Evolutionary conservation across 805 yeast species (phyloP).

Genomic region (Ogataea siamensis): DNA sequence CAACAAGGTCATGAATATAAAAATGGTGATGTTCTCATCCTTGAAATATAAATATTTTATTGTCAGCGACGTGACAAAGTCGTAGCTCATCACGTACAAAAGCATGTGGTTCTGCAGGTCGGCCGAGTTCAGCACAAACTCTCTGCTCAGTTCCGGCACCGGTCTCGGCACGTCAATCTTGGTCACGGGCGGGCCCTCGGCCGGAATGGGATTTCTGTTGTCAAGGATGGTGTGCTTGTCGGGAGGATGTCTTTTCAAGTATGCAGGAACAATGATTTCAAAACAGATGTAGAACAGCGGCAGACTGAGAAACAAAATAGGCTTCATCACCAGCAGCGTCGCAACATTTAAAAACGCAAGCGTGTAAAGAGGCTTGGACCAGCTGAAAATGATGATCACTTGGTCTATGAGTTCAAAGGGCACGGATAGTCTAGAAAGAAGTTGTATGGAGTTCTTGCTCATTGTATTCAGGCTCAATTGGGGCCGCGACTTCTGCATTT

Average conservation of each 20-base stretch:
- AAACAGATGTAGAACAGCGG: slow-evolving; percentile 56
- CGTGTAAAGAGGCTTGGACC: slow-evolving; percentile 65
- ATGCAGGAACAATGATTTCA: slow-evolving; percentile 67
- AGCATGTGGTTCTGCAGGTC: slow-evolving; percentile 83
- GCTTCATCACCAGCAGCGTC: slow-evolving; percentile 52
- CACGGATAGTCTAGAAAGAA: slow-evolving; percentile 59
- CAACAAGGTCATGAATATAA: slow-evolving; percentile 41
- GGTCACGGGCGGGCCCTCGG: slow-evolving; percentile 50
- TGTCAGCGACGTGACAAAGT: slow-evolving; percentile 48
- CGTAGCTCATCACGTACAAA: slow-evolving; percentile 60
- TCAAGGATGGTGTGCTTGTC: slow-evolving; percentile 38
- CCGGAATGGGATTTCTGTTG: slow-evolving; percentile 42
- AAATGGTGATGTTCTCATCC: slow-evolving; percentile 57
- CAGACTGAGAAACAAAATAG: slow-evolving; percentile 49
- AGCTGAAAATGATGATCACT: slow-evolving; percentile 51
- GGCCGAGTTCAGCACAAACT: slow-evolving; percentile 73
- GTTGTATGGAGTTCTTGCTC: slow-evolving; percentile 62
- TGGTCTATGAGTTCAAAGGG: slow-evolving; percentile 64
- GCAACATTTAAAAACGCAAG: slow-evolving; percentile 45
- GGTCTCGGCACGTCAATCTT: slow-evolving; percentile 60
- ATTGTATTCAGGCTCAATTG: slow-evolving; percentile 65
- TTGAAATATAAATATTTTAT: slow-evolving; percentile 60
- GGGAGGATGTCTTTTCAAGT: slow-evolving; percentile 59
- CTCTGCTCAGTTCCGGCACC: slow-evolving; percentile 74
- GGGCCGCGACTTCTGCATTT: slow-evolving; percentile 62